A percentile compares a stretch with the other conserved stretches of the same genome.
Evolutionary conservation across 2,329 filamentous ascomycete genomes (phyloP).

Genomic region (Trichophyton benhamiae): DNA sequence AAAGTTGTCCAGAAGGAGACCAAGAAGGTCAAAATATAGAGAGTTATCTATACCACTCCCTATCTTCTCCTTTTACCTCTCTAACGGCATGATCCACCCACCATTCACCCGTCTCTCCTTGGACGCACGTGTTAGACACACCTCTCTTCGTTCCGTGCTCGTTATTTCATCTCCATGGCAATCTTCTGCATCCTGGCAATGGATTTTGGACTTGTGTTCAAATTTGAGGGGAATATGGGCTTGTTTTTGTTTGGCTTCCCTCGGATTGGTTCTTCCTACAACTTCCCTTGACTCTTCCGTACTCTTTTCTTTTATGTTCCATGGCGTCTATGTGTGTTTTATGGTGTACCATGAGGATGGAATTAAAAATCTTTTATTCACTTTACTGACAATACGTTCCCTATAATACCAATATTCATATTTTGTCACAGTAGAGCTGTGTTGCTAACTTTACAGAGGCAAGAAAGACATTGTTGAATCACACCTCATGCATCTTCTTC

Average conservation of each 20-base stretch:
- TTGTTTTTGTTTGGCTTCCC: conserved; percentile 8
- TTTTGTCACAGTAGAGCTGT: not conserved
- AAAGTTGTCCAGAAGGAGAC: conserved; percentile 49
- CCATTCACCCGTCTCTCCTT: not conserved
- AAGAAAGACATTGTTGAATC: not conserved
- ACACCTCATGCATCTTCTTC: conserved; percentile 12
- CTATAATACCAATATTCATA: not conserved
- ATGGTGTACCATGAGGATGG: conserved; percentile 5
- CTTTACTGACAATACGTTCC: not conserved
- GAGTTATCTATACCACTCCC: not conserved
- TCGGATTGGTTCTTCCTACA: not conserved
- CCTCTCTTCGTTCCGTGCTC: not conserved
- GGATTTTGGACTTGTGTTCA: not conserved
- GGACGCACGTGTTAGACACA: not conserved
- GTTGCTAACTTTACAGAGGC: not conserved
- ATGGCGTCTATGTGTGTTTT: conserved; percentile 4
- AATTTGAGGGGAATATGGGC: conserved; percentile 3
- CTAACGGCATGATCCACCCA: not conserved
- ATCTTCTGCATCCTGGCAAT: conserved; percentile 7
- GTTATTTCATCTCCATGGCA: conserved; percentile 13
- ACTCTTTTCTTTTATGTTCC: not conserved
- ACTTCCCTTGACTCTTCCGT: not conserved
- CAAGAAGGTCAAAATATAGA: conserved; percentile 43
- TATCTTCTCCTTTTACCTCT: not conserved
- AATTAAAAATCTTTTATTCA: conserved; percentile 4